Conservation (phyloP, 768 basidiomycete species). For the Tricholoma terreum region DNA sequence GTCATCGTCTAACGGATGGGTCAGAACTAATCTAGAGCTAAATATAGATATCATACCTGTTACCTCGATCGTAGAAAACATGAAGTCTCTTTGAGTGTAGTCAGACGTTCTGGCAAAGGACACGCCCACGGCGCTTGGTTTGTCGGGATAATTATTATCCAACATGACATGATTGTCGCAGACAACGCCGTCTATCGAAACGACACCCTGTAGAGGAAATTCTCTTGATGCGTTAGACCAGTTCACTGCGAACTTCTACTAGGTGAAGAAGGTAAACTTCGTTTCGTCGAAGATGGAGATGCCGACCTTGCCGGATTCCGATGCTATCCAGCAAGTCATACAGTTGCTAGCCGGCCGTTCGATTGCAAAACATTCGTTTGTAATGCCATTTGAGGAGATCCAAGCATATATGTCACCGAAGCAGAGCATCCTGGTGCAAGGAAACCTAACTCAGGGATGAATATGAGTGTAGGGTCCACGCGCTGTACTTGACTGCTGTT, state of each 20-base stretch:
- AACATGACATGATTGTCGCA: constrained; percentile 23
- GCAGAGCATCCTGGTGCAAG: not conserved
- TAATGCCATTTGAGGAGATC: constrained; percentile 17
- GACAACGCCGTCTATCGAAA: constrained; percentile 21
- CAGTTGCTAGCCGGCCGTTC: constrained; percentile 1
- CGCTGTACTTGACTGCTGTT: too few relatives aligned
- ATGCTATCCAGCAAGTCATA: constrained; percentile 21
- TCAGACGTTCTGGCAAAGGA: constrained; percentile 29
- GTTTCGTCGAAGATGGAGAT: not conserved
- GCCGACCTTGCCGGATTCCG: constrained; percentile 20
- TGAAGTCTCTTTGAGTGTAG: constrained; percentile 27
- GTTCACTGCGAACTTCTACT: constrained; percentile 23
- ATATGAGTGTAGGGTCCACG: too few relatives aligned
- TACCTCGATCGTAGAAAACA: constrained; percentile 26
- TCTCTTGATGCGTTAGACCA: constrained; percentile 18
- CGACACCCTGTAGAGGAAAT: constrained; percentile 15
- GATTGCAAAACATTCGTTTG: constrained; percentile 11
- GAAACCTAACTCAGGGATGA: not conserved
- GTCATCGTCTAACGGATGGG: constrained; percentile 7
- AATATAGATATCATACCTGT: constrained; percentile 13
- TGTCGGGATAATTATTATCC: constrained; percentile 8
- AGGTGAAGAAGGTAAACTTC: not conserved
- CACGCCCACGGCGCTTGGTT: constrained; percentile 2
- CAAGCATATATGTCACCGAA: constrained; percentile 17
- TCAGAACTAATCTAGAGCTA: not conserved